Evolutionary conservation across 441 rosid genomes (phyloP).

Genomic region (Viola pubescens): DNA sequence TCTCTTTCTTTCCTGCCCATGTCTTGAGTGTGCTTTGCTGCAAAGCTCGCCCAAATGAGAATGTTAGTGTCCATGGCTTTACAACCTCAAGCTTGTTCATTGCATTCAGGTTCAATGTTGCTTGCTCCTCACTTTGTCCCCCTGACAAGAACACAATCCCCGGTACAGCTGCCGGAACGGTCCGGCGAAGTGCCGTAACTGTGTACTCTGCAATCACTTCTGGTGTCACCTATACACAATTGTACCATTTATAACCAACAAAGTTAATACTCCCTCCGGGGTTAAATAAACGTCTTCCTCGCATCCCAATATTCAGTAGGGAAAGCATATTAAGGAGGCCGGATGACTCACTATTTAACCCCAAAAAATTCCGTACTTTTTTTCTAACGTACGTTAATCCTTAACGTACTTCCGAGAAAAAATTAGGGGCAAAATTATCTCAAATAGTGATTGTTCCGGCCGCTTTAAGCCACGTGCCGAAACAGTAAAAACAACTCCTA

Average conservation of each 20-base stretch:
- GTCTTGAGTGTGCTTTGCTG: slow-evolving; percentile 91
- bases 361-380: no score
- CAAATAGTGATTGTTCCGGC: no score
- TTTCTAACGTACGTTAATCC: no score
- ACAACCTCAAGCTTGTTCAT: slow-evolving; percentile 71
- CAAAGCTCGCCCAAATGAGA: slow-evolving; percentile 91
- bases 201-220: slow-evolving; percentile 67
- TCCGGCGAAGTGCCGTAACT: slow-evolving; percentile 66
- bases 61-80: slow-evolving; percentile 88
- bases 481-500: no score
- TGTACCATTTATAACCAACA: not conserved
- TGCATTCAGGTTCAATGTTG: slow-evolving; percentile 70
- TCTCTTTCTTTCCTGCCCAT: slow-evolving; percentile 83
- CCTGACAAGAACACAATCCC: slow-evolving; percentile 87
- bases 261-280: no score
- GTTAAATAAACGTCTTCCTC: no score
- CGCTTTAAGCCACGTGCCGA: no score
- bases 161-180: slow-evolving; percentile 85
- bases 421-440: no score
- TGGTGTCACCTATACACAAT: slow-evolving; percentile 42
- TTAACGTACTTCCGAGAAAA: no score
- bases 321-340: no score
- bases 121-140: slow-evolving; percentile 90
- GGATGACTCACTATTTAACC: no score
- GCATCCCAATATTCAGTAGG: no score